Base-by-base conservation (phyloP, 495 filamentous ascomycete species). In the Pyronema omphalodes region DNA sequence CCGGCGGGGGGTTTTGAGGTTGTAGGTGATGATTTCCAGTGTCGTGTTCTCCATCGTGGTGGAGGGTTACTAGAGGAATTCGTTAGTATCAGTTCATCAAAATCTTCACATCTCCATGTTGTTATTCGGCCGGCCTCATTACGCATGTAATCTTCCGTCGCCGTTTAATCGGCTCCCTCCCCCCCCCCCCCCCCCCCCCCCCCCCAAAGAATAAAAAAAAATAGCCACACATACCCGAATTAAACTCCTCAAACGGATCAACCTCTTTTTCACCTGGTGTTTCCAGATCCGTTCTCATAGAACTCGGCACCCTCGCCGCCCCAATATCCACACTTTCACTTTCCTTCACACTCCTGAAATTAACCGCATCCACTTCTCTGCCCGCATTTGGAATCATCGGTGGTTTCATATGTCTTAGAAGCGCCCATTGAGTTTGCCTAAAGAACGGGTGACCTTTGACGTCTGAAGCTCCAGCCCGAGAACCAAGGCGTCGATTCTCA, bases 161-260 rank as follows among this genome's bases (percentile, higher is more conserved):
- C n/a, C 12, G 14, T 7, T 9, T 9, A 47, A 19, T 17, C 17
- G 17, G 44, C 44, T 9, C 44, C 1, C n/a, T 7, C 17, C 9
- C 9, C 18, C 9, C 23, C 15, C 39, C 6, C 39, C n/a, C 1
- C 9, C 18, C 11, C 4, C 9, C 51, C 11, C 8, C 14, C 23
- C 19, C 35, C 46, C 7, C 9, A 9, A 35, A 7, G n/a, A n/a
- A 40, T 19, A 43, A 17, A 12, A 34, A 15, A 34, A 44, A 55
- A 39, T 51, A 29, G 23, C 8, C 33, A 17, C 15, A 55, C 58
- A 49, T 62, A 65, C 62, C 62, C 62, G 86, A 93, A 69, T 98
- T 98, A 67, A 98, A 98, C 66, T 96, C 93, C 67, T 94, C 86
- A 65, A 98, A 98, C 9, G 91, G 91, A 75, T 98, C 91, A 4